Base-by-base conservation (phyloP, 192 early-diverging fungal genomes). In the Entomortierella beljakovae region DNA sequence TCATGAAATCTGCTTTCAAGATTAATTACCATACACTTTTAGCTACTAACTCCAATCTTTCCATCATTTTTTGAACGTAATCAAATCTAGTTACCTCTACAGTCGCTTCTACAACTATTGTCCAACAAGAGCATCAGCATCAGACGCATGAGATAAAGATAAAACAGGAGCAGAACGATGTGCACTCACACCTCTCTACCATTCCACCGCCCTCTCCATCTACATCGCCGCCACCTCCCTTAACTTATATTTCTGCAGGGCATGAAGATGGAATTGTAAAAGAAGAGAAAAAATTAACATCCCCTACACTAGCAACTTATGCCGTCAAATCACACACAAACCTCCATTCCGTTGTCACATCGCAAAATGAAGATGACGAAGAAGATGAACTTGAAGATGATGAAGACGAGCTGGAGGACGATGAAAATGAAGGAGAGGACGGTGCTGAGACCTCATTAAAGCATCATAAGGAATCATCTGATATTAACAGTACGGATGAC, bases 271-370 rank as follows among this genome's bases (percentile, higher is more conserved):
- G n/a, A n/a, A n/a, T 2, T 8, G 23, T 42, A 26, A 61, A 46
- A 22, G 73, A 77, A 8, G 73, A 77, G 23, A 68, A 61, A 38
- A 64, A 38, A 26, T 28, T 68, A 40, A 64, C 73, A 29, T 70
- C 75, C 0, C 73, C 73, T 23, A 3, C 37, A 1, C 26, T 75
- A 11, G 16, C 64, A 6, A 32, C 73, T 2, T 64, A 64, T 54
- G 67, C 67, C 42, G 75, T 79, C 66, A 79, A 68, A 43, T 79
- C 75, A 1, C 75, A 66, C 15, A 79, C 75, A 31, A 79, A 79
- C 31, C 66, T 79, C 46, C 75, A 79, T 20, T 20, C 75, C 1
- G 75, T 79, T 34, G 46, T 58, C 7, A 28, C 59, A 7, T 60
- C 58, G 29, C 52, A 67, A 4, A 67, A 63, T 2, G 67, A 79